Conservation (phyloP, 495 filamentous ascomycete genomes). For the Penicillium roqueforti region DNA sequence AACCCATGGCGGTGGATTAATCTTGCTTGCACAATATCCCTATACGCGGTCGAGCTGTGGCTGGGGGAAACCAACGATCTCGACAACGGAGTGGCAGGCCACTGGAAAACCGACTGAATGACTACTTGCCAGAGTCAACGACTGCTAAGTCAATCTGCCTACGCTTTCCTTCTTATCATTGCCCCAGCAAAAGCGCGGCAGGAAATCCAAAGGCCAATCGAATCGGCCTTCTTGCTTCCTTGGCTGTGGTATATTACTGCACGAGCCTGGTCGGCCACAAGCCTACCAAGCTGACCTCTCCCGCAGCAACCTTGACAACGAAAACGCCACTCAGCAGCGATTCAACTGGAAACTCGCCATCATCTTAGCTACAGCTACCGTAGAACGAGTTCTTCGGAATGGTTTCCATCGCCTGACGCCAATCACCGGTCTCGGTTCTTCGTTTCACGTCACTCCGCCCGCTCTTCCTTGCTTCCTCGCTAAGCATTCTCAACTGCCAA, state of each 20-base stretch:
- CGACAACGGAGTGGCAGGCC: slow-evolving; percentile 62
- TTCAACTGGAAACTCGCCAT: not conserved
- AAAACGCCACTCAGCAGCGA: not conserved
- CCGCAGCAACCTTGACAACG: not conserved
- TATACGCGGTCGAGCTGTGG: slow-evolving; percentile 86
- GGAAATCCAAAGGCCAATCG: not conserved
- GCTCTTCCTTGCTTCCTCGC: not conserved
- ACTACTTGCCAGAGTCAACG: too few relatives aligned
- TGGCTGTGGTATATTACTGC: not conserved
- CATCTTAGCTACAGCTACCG: not conserved
- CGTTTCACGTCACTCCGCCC: not conserved
- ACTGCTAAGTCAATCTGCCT: not conserved
- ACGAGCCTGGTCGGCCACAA: not conserved
- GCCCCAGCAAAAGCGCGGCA: not conserved
- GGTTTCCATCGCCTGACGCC: not conserved
- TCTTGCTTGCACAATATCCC: slow-evolving; percentile 74
- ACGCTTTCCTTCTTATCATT: not conserved
- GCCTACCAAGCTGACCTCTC: not conserved
- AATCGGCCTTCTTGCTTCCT: not conserved
- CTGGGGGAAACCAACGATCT: slow-evolving; percentile 70
- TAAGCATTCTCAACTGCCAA: not conserved
- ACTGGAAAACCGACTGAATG: slow-evolving; percentile 89
- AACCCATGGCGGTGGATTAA: slow-evolving; percentile 95
- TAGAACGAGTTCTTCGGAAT: not conserved
- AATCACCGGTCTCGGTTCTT: not conserved